These are phyloP conservation scores for Selaginella moellendorffii DNA, from an alignment of 75 land plant species.

Conservation along the genomic window DNA sequence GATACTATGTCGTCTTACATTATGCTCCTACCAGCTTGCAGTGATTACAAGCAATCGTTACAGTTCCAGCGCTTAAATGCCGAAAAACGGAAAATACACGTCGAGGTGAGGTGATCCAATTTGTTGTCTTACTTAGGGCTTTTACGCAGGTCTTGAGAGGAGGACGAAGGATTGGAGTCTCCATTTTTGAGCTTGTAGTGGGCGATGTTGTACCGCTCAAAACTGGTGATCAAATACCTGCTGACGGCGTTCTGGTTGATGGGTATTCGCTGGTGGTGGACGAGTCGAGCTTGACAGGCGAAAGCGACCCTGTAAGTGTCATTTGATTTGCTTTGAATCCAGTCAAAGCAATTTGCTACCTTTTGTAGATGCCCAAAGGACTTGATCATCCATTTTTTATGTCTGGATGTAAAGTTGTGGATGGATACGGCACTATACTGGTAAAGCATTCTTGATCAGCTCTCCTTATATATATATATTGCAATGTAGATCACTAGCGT, in stretches of 20 bases:
- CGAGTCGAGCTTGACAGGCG: constrained; percentile 89
- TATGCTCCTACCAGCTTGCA: background rate
- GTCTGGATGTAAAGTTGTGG: constrained; percentile 82
- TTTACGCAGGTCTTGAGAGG: constrained; percentile 25
- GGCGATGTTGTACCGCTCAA: constrained; percentile 24
- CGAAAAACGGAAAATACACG: background rate
- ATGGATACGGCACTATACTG: constrained; percentile 70
- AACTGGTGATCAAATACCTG: constrained; percentile 47
- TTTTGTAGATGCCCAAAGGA: constrained; percentile 38
- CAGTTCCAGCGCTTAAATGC: background rate
- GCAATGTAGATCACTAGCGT: constrained; percentile 36
- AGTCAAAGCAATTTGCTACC: background rate
- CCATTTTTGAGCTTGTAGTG: constrained; percentile 30
- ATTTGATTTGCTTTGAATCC: background rate
- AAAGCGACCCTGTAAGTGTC: constrained; percentile 42
- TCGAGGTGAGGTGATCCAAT: background rate
- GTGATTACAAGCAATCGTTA: background rate
- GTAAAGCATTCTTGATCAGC: too few relatives aligned
- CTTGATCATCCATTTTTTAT: constrained; percentile 50
- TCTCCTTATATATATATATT: too few relatives aligned
- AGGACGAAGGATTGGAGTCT: constrained; percentile 15
- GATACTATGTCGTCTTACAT: too few relatives aligned
- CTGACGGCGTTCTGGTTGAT: constrained; percentile 56
- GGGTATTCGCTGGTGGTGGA: constrained; percentile 63
- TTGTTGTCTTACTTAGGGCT: too few relatives aligned